phyloP scores from a whole-genome alignment of 2,329 filamentous ascomycete species.

The Cladobotryum mycophilum region DNA sequence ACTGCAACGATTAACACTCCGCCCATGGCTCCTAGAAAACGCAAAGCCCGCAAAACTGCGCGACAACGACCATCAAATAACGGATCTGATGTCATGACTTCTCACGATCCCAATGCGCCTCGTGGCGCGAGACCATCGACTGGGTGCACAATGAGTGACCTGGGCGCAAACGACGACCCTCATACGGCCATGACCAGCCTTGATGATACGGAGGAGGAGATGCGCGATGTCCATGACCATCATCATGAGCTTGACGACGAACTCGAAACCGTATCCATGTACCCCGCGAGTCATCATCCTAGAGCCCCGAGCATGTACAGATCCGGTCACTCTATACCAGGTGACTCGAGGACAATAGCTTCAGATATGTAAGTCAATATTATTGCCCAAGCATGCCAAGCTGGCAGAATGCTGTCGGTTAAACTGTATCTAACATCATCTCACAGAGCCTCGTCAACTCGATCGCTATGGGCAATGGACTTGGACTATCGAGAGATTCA shows the following conservation, averaged over 20 bases:
- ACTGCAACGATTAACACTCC: background rate
- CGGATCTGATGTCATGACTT: background rate
- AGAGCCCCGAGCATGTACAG: slow-evolving; percentile 28
- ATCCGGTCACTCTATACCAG: slow-evolving; percentile 28
- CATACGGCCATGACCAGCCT: slow-evolving; percentile 34
- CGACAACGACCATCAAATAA: background rate
- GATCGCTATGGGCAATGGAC: slow-evolving; percentile 43
- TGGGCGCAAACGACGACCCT: slow-evolving; percentile 26
- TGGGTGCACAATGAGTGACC: slow-evolving; percentile 27
- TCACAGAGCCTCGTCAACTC: slow-evolving; percentile 37
- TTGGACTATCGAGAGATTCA: slow-evolving; percentile 55
- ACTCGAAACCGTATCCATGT: slow-evolving; percentile 33
- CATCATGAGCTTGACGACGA: slow-evolving; percentile 23
- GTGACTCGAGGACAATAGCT: slow-evolving; percentile 15
- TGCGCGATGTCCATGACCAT: slow-evolving; percentile 5
- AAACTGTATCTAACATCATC: slow-evolving; percentile 5
- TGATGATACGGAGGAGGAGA: slow-evolving; percentile 29
- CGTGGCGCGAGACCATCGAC: slow-evolving; percentile 22
- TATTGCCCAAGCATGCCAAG: background rate
- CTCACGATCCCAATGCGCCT: background rate
- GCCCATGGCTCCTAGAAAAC: slow-evolving; percentile 6
- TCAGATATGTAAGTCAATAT: slow-evolving; percentile 34
- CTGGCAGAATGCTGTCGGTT: background rate
- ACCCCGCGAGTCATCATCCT: slow-evolving; percentile 36
- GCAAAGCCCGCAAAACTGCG: background rate